A percentile compares a stretch with the other conserved stretches of the same genome.
Evolutionary conservation across 768 basidiomycete genomes (phyloP).

Genomic region (Fibroporia radiculosa): DNA sequence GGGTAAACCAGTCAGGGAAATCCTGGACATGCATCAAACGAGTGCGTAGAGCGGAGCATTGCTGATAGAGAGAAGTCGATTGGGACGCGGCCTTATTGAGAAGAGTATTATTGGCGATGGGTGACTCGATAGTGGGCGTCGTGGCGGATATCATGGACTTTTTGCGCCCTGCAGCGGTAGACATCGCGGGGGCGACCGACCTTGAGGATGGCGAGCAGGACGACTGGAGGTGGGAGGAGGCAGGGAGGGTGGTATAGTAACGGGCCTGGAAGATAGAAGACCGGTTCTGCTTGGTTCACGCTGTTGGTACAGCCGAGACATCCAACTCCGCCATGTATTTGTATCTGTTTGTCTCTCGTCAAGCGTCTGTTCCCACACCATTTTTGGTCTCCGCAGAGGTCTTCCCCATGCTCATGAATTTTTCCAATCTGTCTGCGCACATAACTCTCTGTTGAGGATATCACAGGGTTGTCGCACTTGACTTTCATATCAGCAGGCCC

Average conservation of each 20-base stretch:
- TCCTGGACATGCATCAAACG: constrained; percentile 73
- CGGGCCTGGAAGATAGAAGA: constrained; percentile 10
- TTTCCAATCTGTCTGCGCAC: too few species aligned
- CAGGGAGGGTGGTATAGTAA: constrained; percentile 5
- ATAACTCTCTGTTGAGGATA: too few species aligned
- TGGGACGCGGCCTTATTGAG: constrained; percentile 89
- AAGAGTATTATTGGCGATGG: constrained; percentile 72
- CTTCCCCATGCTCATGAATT: too few species aligned
- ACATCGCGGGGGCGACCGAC: constrained; percentile 27
- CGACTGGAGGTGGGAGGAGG: constrained; percentile 9
- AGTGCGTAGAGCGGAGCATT: constrained; percentile 72
- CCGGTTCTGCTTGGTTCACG: constrained; percentile 6
- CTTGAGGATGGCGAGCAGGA: constrained; percentile 6
- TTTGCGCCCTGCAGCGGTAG: constrained; percentile 45
- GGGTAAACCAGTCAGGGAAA: constrained; percentile 63
- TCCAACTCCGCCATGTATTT: constrained; percentile 7
- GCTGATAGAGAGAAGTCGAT: constrained; percentile 86
- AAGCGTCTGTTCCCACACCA: too few species aligned
- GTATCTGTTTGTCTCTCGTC: constrained; percentile 2
- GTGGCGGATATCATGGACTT: constrained; percentile 34
- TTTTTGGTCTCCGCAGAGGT: too few species aligned
- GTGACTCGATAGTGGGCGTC: constrained; percentile 65
- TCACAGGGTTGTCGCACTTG: too few species aligned
- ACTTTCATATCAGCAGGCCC: too few species aligned
- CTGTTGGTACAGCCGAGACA: constrained; percentile 6